phyloP scores from a whole-genome alignment of 176 grass and related monocot genomes.

The Triticum timopheevii region DNA sequence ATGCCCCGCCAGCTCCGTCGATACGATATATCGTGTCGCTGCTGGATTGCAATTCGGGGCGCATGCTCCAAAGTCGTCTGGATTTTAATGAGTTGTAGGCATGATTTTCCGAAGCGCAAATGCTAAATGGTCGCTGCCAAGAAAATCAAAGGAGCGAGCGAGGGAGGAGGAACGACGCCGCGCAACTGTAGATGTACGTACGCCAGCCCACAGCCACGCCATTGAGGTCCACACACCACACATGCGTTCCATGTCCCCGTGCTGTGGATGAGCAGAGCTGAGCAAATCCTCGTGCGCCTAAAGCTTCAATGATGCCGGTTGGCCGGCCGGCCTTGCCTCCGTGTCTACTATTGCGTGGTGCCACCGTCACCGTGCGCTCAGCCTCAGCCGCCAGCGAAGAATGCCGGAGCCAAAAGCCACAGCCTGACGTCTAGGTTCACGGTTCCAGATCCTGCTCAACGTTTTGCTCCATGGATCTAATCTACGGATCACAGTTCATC shows the following conservation, averaged over 20 bases:
- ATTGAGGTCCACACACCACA: conserved; percentile 13
- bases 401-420: not conserved
- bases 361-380: not conserved
- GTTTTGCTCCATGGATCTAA: too few species aligned
- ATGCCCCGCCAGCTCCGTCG: not conserved
- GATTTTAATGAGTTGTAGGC: too few species aligned
- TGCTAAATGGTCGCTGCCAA: not conserved
- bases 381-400: not conserved
- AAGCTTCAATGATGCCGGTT: not conserved
- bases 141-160: not conserved
- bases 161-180: not conserved
- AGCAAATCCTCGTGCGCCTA: not conserved
- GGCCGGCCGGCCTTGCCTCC: not conserved
- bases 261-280: not conserved
- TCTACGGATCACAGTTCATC: too few species aligned
- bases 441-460: too few species aligned
- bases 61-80: not conserved
- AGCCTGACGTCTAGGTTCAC: not conserved
- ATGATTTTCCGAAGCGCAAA: too few species aligned
- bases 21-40: not conserved
- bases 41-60: not conserved
- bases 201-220: not conserved
- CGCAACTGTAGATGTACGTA: not conserved
- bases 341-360: too few species aligned
- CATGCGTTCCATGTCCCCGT: not conserved